These are phyloP conservation scores for Ajuga chamaepitys DNA, from an alignment of 257 asterid genomes.

Conservation along the genomic window DNA sequence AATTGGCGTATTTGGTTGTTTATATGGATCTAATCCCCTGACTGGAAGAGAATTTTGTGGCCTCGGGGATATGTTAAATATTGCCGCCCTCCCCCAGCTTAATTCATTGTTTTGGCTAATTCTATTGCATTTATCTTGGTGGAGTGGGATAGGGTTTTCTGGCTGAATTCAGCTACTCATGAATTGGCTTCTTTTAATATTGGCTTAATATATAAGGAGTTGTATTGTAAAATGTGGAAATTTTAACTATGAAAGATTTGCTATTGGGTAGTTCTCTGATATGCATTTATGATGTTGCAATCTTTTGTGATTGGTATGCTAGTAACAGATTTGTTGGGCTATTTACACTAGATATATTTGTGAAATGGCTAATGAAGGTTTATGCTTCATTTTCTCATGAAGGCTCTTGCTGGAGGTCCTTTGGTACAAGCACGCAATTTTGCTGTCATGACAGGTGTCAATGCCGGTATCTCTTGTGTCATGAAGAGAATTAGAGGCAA, in stretches of 20 bases:
- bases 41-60: not conserved
- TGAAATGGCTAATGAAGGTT: not conserved
- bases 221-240: not conserved
- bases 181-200: not conserved
- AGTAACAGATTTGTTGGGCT: not conserved
- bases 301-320: slow-evolving; percentile 1
- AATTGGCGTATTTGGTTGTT: not conserved
- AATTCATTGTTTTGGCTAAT: not conserved
- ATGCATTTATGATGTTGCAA: not conserved
- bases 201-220: not conserved
- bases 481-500: slow-evolving; percentile 90
- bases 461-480: slow-evolving; percentile 89
- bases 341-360: not conserved
- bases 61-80: not conserved
- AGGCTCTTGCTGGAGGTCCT: slow-evolving; percentile 95
- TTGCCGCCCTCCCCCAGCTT: not conserved
- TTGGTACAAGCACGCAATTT: slow-evolving; percentile 84
- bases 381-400: not conserved
- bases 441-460: slow-evolving; percentile 90
- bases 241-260: not conserved
- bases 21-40: not conserved
- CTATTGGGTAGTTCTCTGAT: not conserved
- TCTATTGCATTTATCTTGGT: too few species aligned
- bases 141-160: not conserved
- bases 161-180: slow-evolving; percentile 4